A percentile compares a stretch with the other conserved stretches of the same genome.
Evolutionary conservation across 2,329 filamentous ascomycete genomes (phyloP).

Genomic region (Biscogniauxia mediterranea): DNA sequence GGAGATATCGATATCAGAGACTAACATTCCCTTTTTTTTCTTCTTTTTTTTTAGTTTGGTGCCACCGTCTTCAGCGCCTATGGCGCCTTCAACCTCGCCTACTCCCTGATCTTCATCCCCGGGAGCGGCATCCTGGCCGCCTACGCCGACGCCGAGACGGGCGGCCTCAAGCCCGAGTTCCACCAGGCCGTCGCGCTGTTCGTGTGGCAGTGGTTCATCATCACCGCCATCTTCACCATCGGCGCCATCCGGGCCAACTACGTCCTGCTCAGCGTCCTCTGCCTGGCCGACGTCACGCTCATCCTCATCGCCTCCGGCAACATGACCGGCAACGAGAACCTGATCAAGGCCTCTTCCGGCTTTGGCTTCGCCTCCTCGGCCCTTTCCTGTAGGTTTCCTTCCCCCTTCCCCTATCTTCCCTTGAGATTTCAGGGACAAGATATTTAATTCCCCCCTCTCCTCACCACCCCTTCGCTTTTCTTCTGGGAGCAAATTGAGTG

Average conservation of each 20-base stretch:
- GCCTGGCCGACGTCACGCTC: constrained; percentile 23
- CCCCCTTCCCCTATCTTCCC: background rate
- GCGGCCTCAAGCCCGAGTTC: constrained; percentile 25
- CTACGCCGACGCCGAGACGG: constrained; percentile 34
- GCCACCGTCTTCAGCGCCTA: constrained; percentile 39
- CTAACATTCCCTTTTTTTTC: constrained; percentile 3
- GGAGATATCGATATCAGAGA: background rate
- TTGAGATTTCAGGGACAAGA: too few relatives aligned
- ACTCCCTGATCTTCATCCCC: constrained; percentile 39
- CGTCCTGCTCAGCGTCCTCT: constrained; percentile 20
- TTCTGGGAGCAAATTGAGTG: background rate
- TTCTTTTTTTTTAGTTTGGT: constrained; percentile 26
- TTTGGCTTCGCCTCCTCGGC: constrained; percentile 23
- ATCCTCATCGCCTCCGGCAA: constrained; percentile 24
- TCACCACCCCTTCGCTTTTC: accelerated
- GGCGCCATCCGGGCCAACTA: constrained; percentile 25
- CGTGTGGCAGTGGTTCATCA: constrained; percentile 29
- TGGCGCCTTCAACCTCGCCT: constrained; percentile 39
- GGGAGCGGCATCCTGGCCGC: constrained; percentile 36
- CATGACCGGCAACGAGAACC: constrained; percentile 17
- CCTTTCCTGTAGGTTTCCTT: constrained; percentile 22
- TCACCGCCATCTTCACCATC: constrained; percentile 28
- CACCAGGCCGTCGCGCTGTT: constrained; percentile 28
- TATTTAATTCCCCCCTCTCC: background rate
- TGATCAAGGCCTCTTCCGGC: constrained; percentile 23